phyloP scores from a whole-genome alignment of 495 filamentous ascomycete species.

The Aspergillus diversus region DNA sequence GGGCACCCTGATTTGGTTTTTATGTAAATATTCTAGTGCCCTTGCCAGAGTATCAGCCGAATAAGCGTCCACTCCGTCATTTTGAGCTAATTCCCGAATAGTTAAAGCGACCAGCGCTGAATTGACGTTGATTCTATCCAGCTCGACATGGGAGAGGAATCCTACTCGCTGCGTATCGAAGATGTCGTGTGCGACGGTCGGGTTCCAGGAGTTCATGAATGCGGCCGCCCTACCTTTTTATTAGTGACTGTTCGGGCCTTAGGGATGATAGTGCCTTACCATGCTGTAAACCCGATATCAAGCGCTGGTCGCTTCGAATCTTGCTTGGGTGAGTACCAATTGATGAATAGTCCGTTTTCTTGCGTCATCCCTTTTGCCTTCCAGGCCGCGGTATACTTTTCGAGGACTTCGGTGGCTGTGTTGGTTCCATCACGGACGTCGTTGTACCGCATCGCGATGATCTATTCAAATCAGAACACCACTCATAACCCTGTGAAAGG shows the following conservation, averaged over 20 bases:
- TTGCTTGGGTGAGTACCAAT: conserved; percentile 29
- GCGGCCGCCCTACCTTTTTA: conserved; percentile 27
- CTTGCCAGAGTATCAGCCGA: conserved; percentile 1
- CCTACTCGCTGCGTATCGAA: conserved; percentile 3
- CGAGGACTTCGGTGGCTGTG: conserved; percentile 23
- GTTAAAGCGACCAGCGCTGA: conserved; percentile 16
- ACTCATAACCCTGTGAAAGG: not conserved
- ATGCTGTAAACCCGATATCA: conserved; percentile 29
- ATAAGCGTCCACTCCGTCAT: not conserved
- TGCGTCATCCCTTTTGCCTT: conserved; percentile 25
- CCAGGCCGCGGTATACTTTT: conserved; percentile 36
- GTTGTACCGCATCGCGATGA: conserved; percentile 38
- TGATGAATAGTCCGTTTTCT: conserved; percentile 26
- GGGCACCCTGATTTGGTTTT: not conserved
- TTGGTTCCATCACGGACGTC: conserved; percentile 34
- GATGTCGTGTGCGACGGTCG: conserved; percentile 13
- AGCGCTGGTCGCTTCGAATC: conserved; percentile 10
- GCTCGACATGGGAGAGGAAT: conserved; percentile 11
- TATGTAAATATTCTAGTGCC: conserved; percentile 16
- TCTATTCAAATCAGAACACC: conserved; percentile 14
- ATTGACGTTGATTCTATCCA: conserved; percentile 25
- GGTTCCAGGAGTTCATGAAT: conserved; percentile 39
- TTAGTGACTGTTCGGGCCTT: not conserved
- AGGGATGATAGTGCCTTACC: conserved; percentile 13
- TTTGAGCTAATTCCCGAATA: not conserved